Percentiles rank a stretch among this genome's conserved stretches.
Evolutionary conservation across 495 filamentous ascomycete genomes (phyloP).

Genomic region (Rostrohypoxylon terebratum): DNA sequence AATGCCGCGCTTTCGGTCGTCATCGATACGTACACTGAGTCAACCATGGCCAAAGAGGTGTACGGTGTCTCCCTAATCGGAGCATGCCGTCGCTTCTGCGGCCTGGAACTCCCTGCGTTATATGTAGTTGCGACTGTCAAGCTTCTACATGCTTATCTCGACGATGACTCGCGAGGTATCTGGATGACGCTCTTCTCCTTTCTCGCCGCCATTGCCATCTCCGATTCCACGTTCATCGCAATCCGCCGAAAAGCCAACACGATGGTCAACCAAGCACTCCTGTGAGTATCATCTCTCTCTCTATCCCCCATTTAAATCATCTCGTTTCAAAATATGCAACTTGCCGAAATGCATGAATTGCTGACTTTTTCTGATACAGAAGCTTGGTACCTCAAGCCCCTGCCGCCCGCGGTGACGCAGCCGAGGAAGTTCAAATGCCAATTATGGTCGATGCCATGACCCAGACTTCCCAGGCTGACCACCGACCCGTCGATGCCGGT

Average conservation of each 20-base stretch:
- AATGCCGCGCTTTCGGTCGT: background rate
- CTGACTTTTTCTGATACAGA: too few species aligned
- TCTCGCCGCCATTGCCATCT: background rate
- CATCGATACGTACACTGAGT: background rate
- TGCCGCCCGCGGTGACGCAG: background rate
- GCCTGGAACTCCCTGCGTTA: background rate
- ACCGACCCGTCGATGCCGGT: background rate
- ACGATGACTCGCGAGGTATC: background rate
- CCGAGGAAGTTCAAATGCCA: background rate
- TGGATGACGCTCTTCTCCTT: background rate
- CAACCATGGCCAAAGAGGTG: background rate
- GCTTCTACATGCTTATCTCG: background rate
- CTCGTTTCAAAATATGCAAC: too few species aligned
- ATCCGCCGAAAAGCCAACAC: background rate
- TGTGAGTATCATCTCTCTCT: background rate
- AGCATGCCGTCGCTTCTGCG: conserved; percentile 13
- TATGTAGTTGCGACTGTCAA: background rate
- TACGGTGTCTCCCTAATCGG: conserved; percentile 13
- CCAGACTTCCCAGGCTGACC: background rate
- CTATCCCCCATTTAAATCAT: too few species aligned
- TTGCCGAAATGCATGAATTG: too few species aligned
- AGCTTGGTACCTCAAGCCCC: too few species aligned
- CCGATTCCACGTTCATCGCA: background rate
- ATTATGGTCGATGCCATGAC: background rate
- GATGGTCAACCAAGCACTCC: background rate